A percentile compares a stretch with the other conserved stretches of the same genome.
Conservation (phyloP, 495 filamentous ascomycete species). For the Pyrenopolyporus hunteri region DNA sequence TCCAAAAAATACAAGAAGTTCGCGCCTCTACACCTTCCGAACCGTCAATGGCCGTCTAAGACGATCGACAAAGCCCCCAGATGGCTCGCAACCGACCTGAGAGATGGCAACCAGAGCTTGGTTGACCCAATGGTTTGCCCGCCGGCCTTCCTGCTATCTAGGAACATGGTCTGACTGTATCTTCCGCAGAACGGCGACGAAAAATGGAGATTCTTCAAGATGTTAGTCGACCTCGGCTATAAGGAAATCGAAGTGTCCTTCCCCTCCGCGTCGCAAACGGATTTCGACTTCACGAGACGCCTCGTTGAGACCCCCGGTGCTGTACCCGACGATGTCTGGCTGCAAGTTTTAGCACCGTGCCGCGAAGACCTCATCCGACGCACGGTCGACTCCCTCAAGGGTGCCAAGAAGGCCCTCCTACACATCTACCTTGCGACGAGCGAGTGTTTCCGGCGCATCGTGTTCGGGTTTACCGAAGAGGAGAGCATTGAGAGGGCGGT, state of each 20-base stretch:
- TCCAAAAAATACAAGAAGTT: conserved; percentile 85
- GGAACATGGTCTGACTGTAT: conserved; percentile 35
- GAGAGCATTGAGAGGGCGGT: conserved; percentile 84
- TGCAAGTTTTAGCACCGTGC: conserved; percentile 94
- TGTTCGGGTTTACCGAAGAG: conserved; percentile 86
- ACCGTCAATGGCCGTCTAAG: conserved; percentile 92
- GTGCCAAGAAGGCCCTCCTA: conserved; percentile 92
- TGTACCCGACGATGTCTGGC: conserved; percentile 91
- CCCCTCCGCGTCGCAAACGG: conserved; percentile 90
- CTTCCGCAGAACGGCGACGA: conserved; percentile 78
- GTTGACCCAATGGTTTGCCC: conserved; percentile 81
- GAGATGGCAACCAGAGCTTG: conserved; percentile 89
- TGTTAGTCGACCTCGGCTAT: conserved; percentile 92
- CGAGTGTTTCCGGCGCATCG: conserved; percentile 86
- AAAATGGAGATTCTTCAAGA: conserved; percentile 94
- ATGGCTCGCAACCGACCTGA: conserved; percentile 84
- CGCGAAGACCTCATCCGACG: conserved; percentile 88
- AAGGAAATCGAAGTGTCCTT: conserved; percentile 99
- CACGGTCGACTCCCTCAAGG: conserved; percentile 88
- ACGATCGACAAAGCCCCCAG: conserved; percentile 77
- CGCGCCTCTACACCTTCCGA: conserved; percentile 76
- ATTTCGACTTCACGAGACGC: conserved; percentile 92
- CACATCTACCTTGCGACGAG: conserved; percentile 97
- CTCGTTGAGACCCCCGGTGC: conserved; percentile 85
- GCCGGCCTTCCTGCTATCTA: neutral